Conservation (phyloP, 1,284 basidiomycete species). For the Testicularia cyperi region DNA sequence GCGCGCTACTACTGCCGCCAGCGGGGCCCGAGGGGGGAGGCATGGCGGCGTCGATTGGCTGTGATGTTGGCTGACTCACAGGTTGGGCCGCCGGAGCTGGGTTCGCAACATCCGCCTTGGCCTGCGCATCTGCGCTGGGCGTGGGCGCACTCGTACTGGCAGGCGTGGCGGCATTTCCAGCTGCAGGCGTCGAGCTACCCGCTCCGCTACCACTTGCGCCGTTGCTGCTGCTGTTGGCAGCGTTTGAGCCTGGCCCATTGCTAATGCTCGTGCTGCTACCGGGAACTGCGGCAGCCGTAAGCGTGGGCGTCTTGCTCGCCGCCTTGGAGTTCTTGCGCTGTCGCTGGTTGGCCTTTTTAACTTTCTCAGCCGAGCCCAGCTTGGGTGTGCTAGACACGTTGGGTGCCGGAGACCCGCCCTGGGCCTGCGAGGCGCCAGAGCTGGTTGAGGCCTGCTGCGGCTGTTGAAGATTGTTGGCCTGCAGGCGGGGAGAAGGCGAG, state of each 20-base stretch:
- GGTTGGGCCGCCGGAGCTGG: constrained; percentile 5
- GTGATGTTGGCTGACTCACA: constrained; percentile 22
- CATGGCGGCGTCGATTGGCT: constrained; percentile 25
- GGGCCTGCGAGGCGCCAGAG: constrained; percentile 2
- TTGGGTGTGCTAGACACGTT: constrained; percentile 42
- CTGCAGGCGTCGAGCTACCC: constrained; percentile 31
- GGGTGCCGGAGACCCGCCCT: constrained; percentile 14
- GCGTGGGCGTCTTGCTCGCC: constrained; percentile 37
- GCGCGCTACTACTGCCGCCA: not conserved
- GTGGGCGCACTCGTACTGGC: constrained; percentile 37
- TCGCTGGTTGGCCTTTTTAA: constrained; percentile 40
- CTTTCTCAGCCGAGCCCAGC: constrained; percentile 39
- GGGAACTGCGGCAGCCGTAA: constrained; percentile 32
- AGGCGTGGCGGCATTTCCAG: constrained; percentile 36
- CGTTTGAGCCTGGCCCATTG: constrained; percentile 1
- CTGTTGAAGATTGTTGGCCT: constrained; percentile 14
- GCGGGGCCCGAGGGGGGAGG: constrained; percentile 24
- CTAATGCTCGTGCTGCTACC: no score
- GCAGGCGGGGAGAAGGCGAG: constrained; percentile 35
- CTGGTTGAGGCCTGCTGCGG: constrained; percentile 13
- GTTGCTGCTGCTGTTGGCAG: constrained; percentile 9
- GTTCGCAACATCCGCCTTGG: constrained; percentile 4
- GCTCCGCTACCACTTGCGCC: constrained; percentile 17
- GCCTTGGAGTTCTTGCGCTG: constrained; percentile 41
- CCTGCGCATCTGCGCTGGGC: constrained; percentile 26